Conservation (phyloP, 768 basidiomycete species). For the Panus rudis region DNA sequence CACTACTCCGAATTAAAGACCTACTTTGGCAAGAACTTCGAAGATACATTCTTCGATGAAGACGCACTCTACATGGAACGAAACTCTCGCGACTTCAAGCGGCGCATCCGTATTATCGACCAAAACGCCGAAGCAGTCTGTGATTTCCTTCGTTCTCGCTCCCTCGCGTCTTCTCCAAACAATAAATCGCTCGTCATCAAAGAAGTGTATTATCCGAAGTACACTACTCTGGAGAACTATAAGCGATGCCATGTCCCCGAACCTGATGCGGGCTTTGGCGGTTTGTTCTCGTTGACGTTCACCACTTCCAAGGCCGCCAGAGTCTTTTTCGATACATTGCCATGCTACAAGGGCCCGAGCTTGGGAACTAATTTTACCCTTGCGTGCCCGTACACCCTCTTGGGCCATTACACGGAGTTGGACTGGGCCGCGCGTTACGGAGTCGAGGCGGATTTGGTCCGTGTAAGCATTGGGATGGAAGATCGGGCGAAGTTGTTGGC, state of each 20-base stretch:
- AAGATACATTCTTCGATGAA: slow-evolving; percentile 84
- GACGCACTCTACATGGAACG: slow-evolving; percentile 97
- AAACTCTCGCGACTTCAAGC: slow-evolving; percentile 89
- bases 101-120: slow-evolving; percentile 72
- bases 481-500: slow-evolving; percentile 46
- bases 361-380: slow-evolving; percentile 95
- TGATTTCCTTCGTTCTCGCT: slow-evolving; percentile 54
- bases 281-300: slow-evolving; percentile 85
- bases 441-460: slow-evolving; percentile 76
- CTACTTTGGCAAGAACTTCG: slow-evolving; percentile 51
- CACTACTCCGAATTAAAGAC: slow-evolving; percentile 64
- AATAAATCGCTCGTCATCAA: slow-evolving; percentile 70
- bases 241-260: slow-evolving; percentile 48
- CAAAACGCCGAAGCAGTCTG: slow-evolving; percentile 77
- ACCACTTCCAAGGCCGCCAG: slow-evolving; percentile 55
- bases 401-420: slow-evolving; percentile 85
- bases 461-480: slow-evolving; percentile 92
- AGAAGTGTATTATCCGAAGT: slow-evolving; percentile 88
- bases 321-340: slow-evolving; percentile 80
- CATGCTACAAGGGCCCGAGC: slow-evolving; percentile 84
- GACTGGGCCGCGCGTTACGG: slow-evolving; percentile 89
- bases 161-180: slow-evolving; percentile 16
- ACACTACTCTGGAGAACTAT: slow-evolving; percentile 65
- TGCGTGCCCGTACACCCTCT: slow-evolving; percentile 86
- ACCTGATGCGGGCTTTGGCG: slow-evolving; percentile 57